Evolutionary conservation across 2,329 filamentous ascomycete species (phyloP).

Genomic region (Colletotrichum salicis): DNA sequence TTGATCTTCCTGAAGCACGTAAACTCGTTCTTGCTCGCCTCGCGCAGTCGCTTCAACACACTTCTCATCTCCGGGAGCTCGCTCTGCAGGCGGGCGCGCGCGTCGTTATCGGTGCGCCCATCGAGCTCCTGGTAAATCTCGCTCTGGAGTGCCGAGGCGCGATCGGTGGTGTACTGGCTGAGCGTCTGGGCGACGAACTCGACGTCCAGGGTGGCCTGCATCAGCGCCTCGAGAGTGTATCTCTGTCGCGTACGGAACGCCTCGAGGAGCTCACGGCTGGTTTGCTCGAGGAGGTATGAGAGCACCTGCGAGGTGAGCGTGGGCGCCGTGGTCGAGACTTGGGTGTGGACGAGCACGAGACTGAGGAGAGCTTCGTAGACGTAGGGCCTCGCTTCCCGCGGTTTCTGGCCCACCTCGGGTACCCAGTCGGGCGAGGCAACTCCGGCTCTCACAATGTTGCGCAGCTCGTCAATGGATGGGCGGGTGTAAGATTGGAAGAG

Average conservation of each 20-base stretch:
- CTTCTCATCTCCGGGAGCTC: slow-evolving; percentile 91
- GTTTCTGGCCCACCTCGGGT: slow-evolving; percentile 65
- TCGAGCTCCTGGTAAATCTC: slow-evolving; percentile 94
- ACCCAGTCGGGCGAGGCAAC: slow-evolving; percentile 79
- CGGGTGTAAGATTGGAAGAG: slow-evolving; percentile 94
- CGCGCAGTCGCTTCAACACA: slow-evolving; percentile 84
- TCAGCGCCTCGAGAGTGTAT: slow-evolving; percentile 84
- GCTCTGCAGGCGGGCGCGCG: slow-evolving; percentile 80
- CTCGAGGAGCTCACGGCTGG: slow-evolving; percentile 81
- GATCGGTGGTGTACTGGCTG: slow-evolving; percentile 86
- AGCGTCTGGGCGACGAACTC: slow-evolving; percentile 97
- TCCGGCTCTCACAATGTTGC: slow-evolving; percentile 76
- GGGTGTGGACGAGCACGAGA: slow-evolving; percentile 91
- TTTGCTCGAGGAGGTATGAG: slow-evolving; percentile 85
- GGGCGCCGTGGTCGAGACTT: slow-evolving; percentile 82
- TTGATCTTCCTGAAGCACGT: slow-evolving; percentile 80
- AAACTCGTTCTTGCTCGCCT: slow-evolving; percentile 86
- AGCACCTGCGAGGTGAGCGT: slow-evolving; percentile 84
- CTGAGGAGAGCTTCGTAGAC: slow-evolving; percentile 87
- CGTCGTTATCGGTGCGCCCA: slow-evolving; percentile 86
- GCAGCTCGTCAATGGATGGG: slow-evolving; percentile 76
- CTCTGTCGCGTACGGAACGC: slow-evolving; percentile 75
- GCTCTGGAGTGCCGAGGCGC: slow-evolving; percentile 82
- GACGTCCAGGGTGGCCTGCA: slow-evolving; percentile 97
- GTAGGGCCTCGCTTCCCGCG: slow-evolving; percentile 84